These are phyloP conservation scores for Mariannaea elegans DNA, from an alignment of 2,329 filamentous ascomycete genomes.

Conservation along the genomic window DNA sequence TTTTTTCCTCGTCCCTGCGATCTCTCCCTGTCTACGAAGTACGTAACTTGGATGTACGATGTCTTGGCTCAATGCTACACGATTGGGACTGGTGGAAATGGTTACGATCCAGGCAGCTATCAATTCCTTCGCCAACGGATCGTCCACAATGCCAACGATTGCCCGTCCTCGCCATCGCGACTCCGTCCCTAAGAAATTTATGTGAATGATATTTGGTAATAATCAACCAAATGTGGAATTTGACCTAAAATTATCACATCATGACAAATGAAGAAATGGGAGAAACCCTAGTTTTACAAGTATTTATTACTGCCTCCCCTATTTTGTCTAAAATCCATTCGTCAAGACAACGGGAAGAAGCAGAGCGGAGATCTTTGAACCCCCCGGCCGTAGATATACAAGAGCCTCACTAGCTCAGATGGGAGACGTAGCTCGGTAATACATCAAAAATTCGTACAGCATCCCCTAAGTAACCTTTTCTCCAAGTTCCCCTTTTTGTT, in stretches of 20 bases:
- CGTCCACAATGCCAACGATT: not conserved
- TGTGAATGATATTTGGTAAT: not conserved
- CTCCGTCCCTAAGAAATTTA: not conserved
- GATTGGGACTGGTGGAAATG: not conserved
- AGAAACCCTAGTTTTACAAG: slow-evolving; percentile 36
- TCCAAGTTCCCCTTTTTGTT: not conserved
- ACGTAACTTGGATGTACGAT: slow-evolving; percentile 2
- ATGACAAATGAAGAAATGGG: not conserved
- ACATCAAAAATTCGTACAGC: slow-evolving; percentile 42
- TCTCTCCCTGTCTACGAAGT: slow-evolving; percentile 7
- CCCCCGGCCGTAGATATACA: slow-evolving; percentile 49
- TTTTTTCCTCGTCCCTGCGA: slow-evolving; percentile 2
- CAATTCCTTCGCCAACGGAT: not conserved
- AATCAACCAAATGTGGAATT: too few relatives aligned
- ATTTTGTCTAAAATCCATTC: slow-evolving; percentile 46
- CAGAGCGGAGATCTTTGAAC: slow-evolving; percentile 53
- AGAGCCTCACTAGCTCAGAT: slow-evolving; percentile 44
- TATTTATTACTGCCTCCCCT: slow-evolving; percentile 44
- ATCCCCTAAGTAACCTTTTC: slow-evolving; percentile 28
- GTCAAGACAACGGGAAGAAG: slow-evolving; percentile 51
- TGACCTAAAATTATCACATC: too few relatives aligned
- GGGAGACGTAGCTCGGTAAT: slow-evolving; percentile 37
- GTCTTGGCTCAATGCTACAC: not conserved
- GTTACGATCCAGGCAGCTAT: slow-evolving; percentile 1
- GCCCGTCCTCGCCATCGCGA: not conserved